Base-by-base conservation (phyloP, 257 asterid species). In the Leonotis leonurus region DNA sequence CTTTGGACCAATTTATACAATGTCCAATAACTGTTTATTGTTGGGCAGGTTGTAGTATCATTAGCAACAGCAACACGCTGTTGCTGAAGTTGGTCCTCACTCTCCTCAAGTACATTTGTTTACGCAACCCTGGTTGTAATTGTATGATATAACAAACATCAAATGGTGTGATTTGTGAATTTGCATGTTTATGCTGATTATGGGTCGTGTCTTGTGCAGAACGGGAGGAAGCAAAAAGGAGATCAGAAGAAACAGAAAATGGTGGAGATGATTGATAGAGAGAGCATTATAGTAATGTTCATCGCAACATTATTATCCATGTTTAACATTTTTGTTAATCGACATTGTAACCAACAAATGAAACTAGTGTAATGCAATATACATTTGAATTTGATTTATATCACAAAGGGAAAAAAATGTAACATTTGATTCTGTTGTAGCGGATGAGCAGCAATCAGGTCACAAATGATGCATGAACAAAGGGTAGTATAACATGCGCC, bases 171-270 rank as follows among this genome's bases (percentile, higher is more conserved):
- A 52, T 32, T 22, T 45, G 59, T 29, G 25, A 52, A 25, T 60
- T 16, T 64, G 25, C 51, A 46, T 39, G 43, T 30, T 11, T 24
- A 33, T 29, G 46, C 48, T 58, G 50, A 62, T 56, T 52, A 10
- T 46, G 6, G 54, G 41, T 56, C 49, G 18, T 33, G 26, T 57
- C 39, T 67, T 36, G 48, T 72, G 81, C 80, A 81, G 86, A 81
- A 62, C 74, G 60, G 12, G 86, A 81, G 73, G 81, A 81, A 71
- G 79, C 78, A 2, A 81, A 68, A 18, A 67, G 85, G 72, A 74
- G 58, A 43, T 64, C 70, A 14, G 82, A 73, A 53, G 78, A 53
- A 8, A 54, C 17, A 18, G 81, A 65, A 72, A 79, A 72, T 49
- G 77, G 84, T 3, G 77, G 27, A 61, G 71, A 50, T 57, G 76